Evolutionary conservation across 2,329 filamentous ascomycete species (phyloP).

Genomic region (Blastomyces percursus): DNA sequence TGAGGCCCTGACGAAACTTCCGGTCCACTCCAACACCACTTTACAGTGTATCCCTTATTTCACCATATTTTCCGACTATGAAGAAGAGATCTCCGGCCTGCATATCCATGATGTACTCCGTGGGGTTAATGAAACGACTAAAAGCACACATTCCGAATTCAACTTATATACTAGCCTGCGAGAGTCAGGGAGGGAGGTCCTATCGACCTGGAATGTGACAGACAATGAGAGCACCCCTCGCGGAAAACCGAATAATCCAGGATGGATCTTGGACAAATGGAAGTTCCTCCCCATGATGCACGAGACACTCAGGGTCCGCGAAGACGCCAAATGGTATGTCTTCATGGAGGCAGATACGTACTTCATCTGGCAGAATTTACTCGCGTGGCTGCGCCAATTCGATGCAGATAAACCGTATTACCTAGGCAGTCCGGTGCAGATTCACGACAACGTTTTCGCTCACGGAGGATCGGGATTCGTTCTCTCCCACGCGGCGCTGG

Average conservation of each 20-base stretch:
- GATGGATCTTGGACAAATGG: slow-evolving; percentile 47
- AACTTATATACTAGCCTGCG: slow-evolving; percentile 41
- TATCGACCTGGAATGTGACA: slow-evolving; percentile 21
- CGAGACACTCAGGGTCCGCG: slow-evolving; percentile 34
- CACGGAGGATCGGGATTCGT: slow-evolving; percentile 46
- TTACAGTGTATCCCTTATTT: slow-evolving; percentile 46
- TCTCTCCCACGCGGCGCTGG: slow-evolving; percentile 41
- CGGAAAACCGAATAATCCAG: slow-evolving; percentile 38
- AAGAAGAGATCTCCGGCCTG: slow-evolving; percentile 41
- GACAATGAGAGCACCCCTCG: slow-evolving; percentile 31
- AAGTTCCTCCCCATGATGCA: slow-evolving; percentile 48
- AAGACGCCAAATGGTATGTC: slow-evolving; percentile 46
- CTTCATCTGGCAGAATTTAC: slow-evolving; percentile 42
- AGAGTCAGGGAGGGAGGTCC: slow-evolving; percentile 34
- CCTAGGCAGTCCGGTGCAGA: slow-evolving; percentile 44
- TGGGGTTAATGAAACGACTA: slow-evolving; percentile 32
- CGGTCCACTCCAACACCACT: slow-evolving; percentile 44
- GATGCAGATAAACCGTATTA: slow-evolving; percentile 41
- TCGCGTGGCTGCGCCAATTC: slow-evolving; percentile 43
- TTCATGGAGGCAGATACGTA: slow-evolving; percentile 52
- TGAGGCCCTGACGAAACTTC: slow-evolving; percentile 45
- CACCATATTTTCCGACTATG: slow-evolving; percentile 49
- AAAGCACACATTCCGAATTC: slow-evolving; percentile 38
- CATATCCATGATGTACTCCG: slow-evolving; percentile 42
- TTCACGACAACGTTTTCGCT: slow-evolving; percentile 41